Base-by-base conservation (phyloP, 768 basidiomycete genomes). In the Russula sp. region DNA sequence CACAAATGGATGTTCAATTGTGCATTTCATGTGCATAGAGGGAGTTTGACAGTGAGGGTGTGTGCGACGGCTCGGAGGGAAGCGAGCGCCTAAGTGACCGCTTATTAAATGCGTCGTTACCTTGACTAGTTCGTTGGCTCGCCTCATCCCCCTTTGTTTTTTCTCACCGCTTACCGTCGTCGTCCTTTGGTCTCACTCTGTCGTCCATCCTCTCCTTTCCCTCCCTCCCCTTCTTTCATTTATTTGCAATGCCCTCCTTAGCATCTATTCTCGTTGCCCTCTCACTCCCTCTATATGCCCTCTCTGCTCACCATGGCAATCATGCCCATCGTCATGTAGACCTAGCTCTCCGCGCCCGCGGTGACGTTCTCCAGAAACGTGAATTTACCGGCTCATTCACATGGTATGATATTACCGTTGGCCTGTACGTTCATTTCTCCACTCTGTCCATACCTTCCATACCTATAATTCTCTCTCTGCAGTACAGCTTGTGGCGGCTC, bases 401-500 rank as follows among this genome's bases (percentile, higher is more conserved):
- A 8, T 65, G 1, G 25, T 67, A 67, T 32, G 54, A 65, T 13
- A 65, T 65, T 18, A 29, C 35, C 36, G 29, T 35, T 8, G 66
- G 66, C 45, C 3, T 16, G 66, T 67, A 58, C 22, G 66, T 54
- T 7, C 45, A 9, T 55, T 8, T 16, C 25, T 29, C 25, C 25
- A 22, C 25, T 52, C 20, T 52, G 7, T 8, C 35, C 32, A 35
- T 36, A 29, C 39, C 36, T 29, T 36, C 6, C 1, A 10, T 25
- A 11, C 25, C 10, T 38, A 7, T 43, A 20, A 60, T 39, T 35
- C 34, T 43, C n/a, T 49, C 9, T 20, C 32, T 57, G 3, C 56
- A 66, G 66, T 13, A 42, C 36, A 13, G 60, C 66, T 20, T 67
- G 66, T 58, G 64, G 61, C 10, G 52, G 43, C 0, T 45, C 7